A percentile compares a stretch with the other conserved stretches of the same genome.
Evolutionary conservation across 139 green algal genomes (phyloP).

Genomic region (Ostreobium quekettii): DNA sequence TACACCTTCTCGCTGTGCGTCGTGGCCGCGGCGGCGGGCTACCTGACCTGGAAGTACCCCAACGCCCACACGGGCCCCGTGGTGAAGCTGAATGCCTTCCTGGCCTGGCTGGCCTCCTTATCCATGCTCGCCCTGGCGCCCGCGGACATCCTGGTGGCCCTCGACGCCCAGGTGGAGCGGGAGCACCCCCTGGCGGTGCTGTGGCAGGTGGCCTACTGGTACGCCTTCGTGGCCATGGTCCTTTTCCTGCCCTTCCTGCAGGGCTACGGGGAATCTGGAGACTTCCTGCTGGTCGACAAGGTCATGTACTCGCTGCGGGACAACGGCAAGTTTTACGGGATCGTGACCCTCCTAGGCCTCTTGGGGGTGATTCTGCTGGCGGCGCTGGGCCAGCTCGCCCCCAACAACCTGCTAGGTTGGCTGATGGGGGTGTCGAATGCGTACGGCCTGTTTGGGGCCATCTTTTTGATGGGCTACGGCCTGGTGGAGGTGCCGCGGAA

Average conservation of each 20-base stretch:
- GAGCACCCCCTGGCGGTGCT: slow-evolving; percentile 22
- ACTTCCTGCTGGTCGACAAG: slow-evolving; percentile 31
- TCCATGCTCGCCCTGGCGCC: slow-evolving; percentile 44
- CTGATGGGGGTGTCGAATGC: slow-evolving; percentile 42
- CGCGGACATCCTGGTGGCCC: slow-evolving; percentile 31
- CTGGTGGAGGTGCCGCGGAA: slow-evolving; percentile 49
- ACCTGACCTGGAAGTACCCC: slow-evolving; percentile 15
- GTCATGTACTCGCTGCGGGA: slow-evolving; percentile 25
- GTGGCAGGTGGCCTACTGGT: slow-evolving; percentile 47
- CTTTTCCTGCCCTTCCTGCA: slow-evolving; percentile 47
- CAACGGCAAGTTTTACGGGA: slow-evolving; percentile 46
- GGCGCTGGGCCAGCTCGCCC: slow-evolving; percentile 29
- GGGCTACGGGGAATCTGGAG: slow-evolving; percentile 34
- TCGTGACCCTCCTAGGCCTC: too few species aligned
- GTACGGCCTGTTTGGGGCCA: slow-evolving; percentile 43
- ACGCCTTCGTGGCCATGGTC: slow-evolving; percentile 38
- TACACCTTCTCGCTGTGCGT: neutral
- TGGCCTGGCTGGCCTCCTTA: slow-evolving; percentile 47
- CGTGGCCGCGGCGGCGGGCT: neutral
- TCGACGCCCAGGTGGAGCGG: slow-evolving; percentile 9
- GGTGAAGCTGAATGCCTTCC: slow-evolving; percentile 39
- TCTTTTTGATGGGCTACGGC: slow-evolving; percentile 54
- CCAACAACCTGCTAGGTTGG: slow-evolving; percentile 53
- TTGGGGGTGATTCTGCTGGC: slow-evolving; percentile 25
- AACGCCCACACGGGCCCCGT: slow-evolving; percentile 12